Evolutionary conservation across 495 filamentous ascomycete species (phyloP), one percentile per base, ranked within the genome.

Genomic region (Trichoderma parareesei): DNA sequence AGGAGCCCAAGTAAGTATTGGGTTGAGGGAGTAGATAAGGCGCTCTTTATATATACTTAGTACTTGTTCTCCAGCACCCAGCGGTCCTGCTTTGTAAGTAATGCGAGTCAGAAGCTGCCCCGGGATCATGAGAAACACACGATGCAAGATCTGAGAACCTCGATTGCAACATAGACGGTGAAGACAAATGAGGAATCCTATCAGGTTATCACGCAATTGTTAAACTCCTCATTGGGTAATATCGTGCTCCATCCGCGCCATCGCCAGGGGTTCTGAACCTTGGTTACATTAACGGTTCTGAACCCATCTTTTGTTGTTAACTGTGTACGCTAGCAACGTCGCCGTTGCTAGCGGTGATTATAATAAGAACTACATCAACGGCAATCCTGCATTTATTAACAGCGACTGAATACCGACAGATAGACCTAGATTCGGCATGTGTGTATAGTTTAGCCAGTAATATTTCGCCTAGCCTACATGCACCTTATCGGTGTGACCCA

Each of bases 161-260:
- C 7, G 20, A 33, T 5, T 3, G 27, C 10, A 7, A 14, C 20
- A 37, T 57, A 14, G 37, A 35, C 18, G 27, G 5, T 27, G 18
- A 38, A 57, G 27, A 55, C 10, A 57, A 20, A 57, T 57, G 53
- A 33, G 20, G 53, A 27, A 57, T 13, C 13, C 37, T 14, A 4
- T 33, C 27, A 10, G 3, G 27, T 5, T 57, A 57, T 57, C 53
- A 57, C 53, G 53, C 53, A 57, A 57, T 57, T 35, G 3, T 4
- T 13, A 14, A 10, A 14, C 53, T 57, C 53, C 53, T 57, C 53
- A 57, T 57, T 57, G 53, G 37, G 53, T 57, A 27, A 57, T 57
- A 35, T 33, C 37, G 20, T 33, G 53, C 53, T 57, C 53, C 53
- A 37, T 57, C 37, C 27, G 16, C 53, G 53, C 53, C 35, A 57